phyloP scores from a whole-genome alignment of 2,329 filamentous ascomycete species.

The Diatrype stigma region DNA sequence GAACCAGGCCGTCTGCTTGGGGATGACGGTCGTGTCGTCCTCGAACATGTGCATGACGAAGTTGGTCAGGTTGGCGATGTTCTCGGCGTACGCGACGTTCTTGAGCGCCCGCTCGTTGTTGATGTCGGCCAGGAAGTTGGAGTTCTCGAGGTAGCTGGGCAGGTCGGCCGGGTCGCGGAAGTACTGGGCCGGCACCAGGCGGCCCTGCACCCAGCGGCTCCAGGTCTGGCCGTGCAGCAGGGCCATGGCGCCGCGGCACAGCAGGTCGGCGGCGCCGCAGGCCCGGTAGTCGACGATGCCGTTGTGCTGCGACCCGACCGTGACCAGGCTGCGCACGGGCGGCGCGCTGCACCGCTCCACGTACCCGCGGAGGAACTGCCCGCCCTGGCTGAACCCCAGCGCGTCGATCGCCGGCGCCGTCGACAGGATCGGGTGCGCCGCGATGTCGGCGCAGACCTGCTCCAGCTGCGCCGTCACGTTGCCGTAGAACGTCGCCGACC shows the following conservation, averaged over 20 bases:
- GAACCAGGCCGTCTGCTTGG: constrained; percentile 90
- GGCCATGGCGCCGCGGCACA: constrained; percentile 77
- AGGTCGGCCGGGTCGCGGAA: constrained; percentile 70
- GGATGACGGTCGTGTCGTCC: constrained; percentile 79
- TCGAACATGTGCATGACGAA: constrained; percentile 90
- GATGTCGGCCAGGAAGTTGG: constrained; percentile 89
- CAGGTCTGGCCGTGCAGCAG: constrained; percentile 78
- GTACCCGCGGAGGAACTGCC: constrained; percentile 90
- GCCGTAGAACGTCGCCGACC: constrained; percentile 82
- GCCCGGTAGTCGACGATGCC: constrained; percentile 80
- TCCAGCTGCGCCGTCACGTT: constrained; percentile 78
- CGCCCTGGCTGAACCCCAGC: constrained; percentile 91
- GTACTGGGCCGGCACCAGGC: constrained; percentile 90
- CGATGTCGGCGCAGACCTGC: constrained; percentile 72
- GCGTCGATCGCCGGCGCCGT: constrained; percentile 83
- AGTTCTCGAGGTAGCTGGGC: constrained; percentile 70
- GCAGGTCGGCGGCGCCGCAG: constrained; percentile 68
- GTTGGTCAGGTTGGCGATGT: constrained; percentile 65
- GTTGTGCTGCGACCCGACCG: constrained; percentile 88
- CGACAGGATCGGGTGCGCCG: constrained; percentile 71
- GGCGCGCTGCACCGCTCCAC: constrained; percentile 80
- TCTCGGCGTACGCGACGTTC: constrained; percentile 68
- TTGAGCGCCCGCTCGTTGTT: constrained; percentile 84
- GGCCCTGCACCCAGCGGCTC: constrained; percentile 70
- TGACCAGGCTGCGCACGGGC: constrained; percentile 73